A percentile compares a stretch with the other conserved stretches of the same genome.
Conservation (phyloP, 257 asterid genomes). For the Fraxinus americana region DNA sequence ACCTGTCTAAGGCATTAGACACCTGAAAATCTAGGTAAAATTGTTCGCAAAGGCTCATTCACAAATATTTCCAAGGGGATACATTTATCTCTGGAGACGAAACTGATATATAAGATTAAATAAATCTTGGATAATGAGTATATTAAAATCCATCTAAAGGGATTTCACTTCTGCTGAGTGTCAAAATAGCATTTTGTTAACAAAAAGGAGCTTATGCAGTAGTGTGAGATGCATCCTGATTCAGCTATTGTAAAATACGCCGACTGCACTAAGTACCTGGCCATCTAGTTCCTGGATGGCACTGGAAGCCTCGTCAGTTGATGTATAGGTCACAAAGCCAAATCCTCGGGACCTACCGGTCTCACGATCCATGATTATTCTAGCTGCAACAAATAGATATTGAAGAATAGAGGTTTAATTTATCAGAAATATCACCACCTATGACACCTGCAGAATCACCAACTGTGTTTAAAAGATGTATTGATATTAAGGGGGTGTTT, state of each 20-base stretch:
- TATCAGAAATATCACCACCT: not conserved
- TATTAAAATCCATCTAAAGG: not conserved
- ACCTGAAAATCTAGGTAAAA: not conserved
- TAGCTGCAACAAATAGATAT: conserved; percentile 49
- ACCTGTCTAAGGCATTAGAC: not conserved
- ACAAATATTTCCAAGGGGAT: not conserved
- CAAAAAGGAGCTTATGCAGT: not conserved
- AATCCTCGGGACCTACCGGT: conserved; percentile 91
- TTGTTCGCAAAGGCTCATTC: not conserved
- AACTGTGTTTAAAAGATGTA: not conserved
- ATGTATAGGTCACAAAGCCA: conserved; percentile 75
- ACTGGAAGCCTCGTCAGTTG: conserved; percentile 70
- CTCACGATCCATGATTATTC: conserved; percentile 73
- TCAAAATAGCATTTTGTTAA: not conserved
- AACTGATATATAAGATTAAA: not conserved
- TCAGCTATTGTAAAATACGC: not conserved
- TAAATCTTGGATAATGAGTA: not conserved
- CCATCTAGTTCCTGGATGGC: conserved; percentile 85
- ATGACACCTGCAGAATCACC: not conserved
- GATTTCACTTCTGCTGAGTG: not conserved
- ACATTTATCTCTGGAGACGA: not conserved
- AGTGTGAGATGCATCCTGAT: not conserved
- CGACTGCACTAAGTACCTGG: conserved; percentile 47
- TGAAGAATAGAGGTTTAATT: not conserved
- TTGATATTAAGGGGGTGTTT: no score